These are phyloP conservation scores for Buxus sempervirens DNA, from an alignment of 164 flowering plant species.

Conservation along the genomic window DNA sequence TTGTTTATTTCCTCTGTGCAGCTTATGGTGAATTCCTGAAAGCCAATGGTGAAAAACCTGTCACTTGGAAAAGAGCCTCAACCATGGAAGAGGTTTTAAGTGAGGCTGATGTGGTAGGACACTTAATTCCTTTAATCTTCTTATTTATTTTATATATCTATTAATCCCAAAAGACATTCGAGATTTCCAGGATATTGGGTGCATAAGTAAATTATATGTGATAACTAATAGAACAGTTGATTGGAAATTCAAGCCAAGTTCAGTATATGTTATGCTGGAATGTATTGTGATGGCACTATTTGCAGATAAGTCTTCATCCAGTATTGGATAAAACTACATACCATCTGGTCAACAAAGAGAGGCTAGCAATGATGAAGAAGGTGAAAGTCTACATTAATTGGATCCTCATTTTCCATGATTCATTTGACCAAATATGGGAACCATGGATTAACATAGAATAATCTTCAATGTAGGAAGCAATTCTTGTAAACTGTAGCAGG, in stretches of 20 bases:
- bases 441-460: neutral
- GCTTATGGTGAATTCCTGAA: conserved; percentile 89
- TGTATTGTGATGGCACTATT: neutral
- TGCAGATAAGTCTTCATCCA: conserved; percentile 92
- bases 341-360: conserved; percentile 86
- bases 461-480: conserved; percentile 63
- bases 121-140: neutral
- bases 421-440: neutral
- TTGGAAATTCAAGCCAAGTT: neutral
- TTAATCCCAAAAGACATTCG: too few species aligned
- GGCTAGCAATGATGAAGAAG: conserved; percentile 90
- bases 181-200: too few species aligned
- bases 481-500: conserved; percentile 90
- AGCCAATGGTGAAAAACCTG: conserved; percentile 81
- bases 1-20: conserved; percentile 21
- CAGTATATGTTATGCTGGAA: too few species aligned
- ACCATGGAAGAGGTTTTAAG: conserved; percentile 84
- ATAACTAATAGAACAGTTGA: neutral
- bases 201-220: too few species aligned
- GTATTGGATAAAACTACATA: conserved; percentile 90
- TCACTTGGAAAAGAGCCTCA: conserved; percentile 88
- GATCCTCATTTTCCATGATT: neutral
- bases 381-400: conserved; percentile 25
- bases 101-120: conserved; percentile 75
- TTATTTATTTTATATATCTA: neutral